Evolutionary conservation across 768 basidiomycete genomes (phyloP), one percentile per base, ranked within the genome.

Genomic region (Scleroderma citrinum): DNA sequence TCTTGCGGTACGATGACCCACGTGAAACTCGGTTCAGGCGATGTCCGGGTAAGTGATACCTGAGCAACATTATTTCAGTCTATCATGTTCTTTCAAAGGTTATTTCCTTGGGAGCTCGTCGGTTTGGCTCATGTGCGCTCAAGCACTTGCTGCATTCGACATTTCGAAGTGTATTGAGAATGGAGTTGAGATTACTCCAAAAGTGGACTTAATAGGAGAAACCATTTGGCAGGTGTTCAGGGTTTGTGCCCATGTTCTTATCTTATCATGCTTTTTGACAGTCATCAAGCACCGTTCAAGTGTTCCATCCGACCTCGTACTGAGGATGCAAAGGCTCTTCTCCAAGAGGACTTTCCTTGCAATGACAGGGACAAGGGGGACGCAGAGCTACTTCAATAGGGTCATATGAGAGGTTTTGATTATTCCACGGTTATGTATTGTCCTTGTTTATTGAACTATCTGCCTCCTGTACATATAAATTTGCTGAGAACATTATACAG

Each of bases 141-240:
- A 58, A 49, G 66, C 71, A 5, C 69, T 79, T 20, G 71, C 75
- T 1, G 68, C 64, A 10, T 76, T 78, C 35, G 57, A 76, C 29
- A 69, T 79, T 19, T 60, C 61, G 13, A 75, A 73, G 32, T 62
- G 55, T 0, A 53, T 73, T 1, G 70, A 69, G 47, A 65, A 73
- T 17, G 75, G 73, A 1, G 56, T 66, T 1, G 71, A 71, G 17
- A 61, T 77, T 23, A 67, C 70, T 0, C 76, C 77, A 3, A 72
- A 76, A 47, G 69, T 74, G 43, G 72, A 72, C 38, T 41, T 42
- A 35, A 54, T 46, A 4, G 58, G 58, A 7, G 54, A 21, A 3
- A 49, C 47, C 23, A 30, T 55, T 5, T 6, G 52, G 58, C 58
- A 0, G 1, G 56, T 55, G 20, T 21, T 50, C 10, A 8, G 6